Base-by-base conservation (phyloP, 1,139 yeast species). In the Candida smagusa region DNA sequence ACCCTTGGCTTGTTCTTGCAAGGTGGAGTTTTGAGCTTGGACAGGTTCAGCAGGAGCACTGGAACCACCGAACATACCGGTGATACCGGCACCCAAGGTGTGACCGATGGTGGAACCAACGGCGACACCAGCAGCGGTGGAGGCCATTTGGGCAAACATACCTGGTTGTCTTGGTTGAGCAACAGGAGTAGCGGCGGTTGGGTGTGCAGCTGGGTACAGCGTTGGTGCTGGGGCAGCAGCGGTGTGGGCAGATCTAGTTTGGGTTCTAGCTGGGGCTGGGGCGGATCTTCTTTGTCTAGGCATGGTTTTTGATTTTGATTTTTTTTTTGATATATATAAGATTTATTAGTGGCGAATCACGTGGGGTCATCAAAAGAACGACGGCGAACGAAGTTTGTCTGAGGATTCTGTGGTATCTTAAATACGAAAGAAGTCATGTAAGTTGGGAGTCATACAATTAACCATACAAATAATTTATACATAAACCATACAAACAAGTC, bases 121-220 rank as follows among this genome's bases (percentile, higher is more conserved):
- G 37, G 97, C 98, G 28, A 92, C 98, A 79, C 98, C 98, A 38
- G 97, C 98, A 43, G 98, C 98, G 39, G 98, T 92, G 32, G 95
- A 76, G 24, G 97, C 97, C 97, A 92, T 92, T 68, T 92, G 96
- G 43, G 94, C 86, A 58, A 92, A 90, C 61, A 92, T 59, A 52
- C 97, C 97, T 37, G 98, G 97, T 24, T 62, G 63, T 49, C 56
- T 61, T 23, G 49, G 52, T 19, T 53, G 48, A 59, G 69, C 77
- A 38, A 74, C 72, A 43, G 67, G 77, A 37, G 69, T 68, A 27
- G 59, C 61, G 22, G 41, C 53, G 30, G 69, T 53, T 27, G 61
- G 57, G 37, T 46, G 46, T 6, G 50, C 39, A 38, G 76, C 63
- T 37, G 73, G 61, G 43, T 56, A 52, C 9, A 28, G 38, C 26